These are phyloP conservation scores for Stromatinia cepivora DNA, from an alignment of 2,329 filamentous ascomycete genomes.

Conservation along the genomic window DNA sequence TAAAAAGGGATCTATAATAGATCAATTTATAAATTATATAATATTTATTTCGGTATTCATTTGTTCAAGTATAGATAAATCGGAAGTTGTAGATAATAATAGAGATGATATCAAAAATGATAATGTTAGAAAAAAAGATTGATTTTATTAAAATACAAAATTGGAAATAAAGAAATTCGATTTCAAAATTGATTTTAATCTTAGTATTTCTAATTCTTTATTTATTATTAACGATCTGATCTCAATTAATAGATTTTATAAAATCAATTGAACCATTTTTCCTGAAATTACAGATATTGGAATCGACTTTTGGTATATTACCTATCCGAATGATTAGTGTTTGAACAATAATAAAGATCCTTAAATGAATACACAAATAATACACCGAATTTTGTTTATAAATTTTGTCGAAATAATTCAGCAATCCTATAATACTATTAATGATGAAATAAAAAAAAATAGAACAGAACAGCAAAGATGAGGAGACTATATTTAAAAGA, in stretches of 20 bases:
- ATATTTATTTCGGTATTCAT: not conserved
- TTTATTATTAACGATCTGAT: not conserved
- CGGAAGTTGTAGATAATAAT: not conserved
- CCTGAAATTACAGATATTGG: not conserved
- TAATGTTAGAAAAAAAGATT: not conserved
- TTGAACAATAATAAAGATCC: not conserved
- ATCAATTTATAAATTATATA: not conserved
- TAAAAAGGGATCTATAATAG: not conserved
- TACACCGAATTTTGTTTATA: not conserved
- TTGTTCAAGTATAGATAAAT: not conserved
- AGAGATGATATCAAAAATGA: not conserved
- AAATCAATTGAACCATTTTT: not conserved
- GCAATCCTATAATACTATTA: not conserved
- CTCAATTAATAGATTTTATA: not conserved
- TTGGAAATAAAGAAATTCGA: not conserved
- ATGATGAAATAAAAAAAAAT: not conserved
- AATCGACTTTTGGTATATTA: not conserved
- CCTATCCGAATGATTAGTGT: not conserved
- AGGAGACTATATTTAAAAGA: not conserved
- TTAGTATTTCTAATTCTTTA: not conserved
- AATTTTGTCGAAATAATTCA: not conserved
- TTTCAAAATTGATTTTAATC: not conserved
- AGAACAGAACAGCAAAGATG: not conserved
- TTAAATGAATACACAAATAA: not conserved
- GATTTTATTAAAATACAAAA: not conserved